phyloP scores from a whole-genome alignment of 768 basidiomycete species.

The Crucibulum laeve region DNA sequence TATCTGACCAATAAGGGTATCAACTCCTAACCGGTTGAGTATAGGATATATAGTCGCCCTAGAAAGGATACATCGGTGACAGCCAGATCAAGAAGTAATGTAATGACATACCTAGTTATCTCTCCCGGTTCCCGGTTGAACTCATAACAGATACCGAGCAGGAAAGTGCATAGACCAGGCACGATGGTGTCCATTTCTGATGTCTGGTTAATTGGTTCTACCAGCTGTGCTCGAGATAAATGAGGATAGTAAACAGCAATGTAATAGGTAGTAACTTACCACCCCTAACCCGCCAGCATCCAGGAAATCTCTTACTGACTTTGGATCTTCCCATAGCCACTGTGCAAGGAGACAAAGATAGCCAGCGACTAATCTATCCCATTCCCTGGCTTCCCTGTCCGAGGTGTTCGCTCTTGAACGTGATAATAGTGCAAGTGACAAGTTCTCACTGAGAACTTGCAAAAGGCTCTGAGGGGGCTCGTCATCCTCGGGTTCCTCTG shows the following conservation, averaged over 20 bases:
- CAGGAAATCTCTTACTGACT: slow-evolving; percentile 83
- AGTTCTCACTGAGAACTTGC: slow-evolving; percentile 83
- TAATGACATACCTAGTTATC: slow-evolving; percentile 70
- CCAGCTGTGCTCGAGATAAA: slow-evolving; percentile 43
- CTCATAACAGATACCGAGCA: slow-evolving; percentile 93
- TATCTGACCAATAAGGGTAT: slow-evolving; percentile 85
- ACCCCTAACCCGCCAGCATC: slow-evolving; percentile 87
- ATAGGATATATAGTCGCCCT: slow-evolving; percentile 89
- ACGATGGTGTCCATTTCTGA: slow-evolving; percentile 82
- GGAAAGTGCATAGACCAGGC: slow-evolving; percentile 86
- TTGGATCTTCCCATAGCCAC: slow-evolving; percentile 97
- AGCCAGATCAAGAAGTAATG: not conserved
- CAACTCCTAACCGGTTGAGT: slow-evolving; percentile 84
- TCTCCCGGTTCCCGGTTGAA: slow-evolving; percentile 95
- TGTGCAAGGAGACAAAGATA: slow-evolving; percentile 82
- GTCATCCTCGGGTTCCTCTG: slow-evolving; percentile 44
- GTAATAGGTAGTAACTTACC: slow-evolving; percentile 44
- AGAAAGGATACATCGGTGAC: not conserved
- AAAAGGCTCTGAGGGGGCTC: slow-evolving; percentile 70
- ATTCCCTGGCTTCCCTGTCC: slow-evolving; percentile 74
- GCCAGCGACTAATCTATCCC: slow-evolving; percentile 85
- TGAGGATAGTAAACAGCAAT: not conserved
- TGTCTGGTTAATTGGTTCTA: slow-evolving; percentile 91
- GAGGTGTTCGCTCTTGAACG: slow-evolving; percentile 64
- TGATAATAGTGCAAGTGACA: slow-evolving; percentile 82